These are phyloP conservation scores for Aegilops tauschii DNA, from an alignment of 176 grass and related monocot species.

Conservation along the genomic window DNA sequence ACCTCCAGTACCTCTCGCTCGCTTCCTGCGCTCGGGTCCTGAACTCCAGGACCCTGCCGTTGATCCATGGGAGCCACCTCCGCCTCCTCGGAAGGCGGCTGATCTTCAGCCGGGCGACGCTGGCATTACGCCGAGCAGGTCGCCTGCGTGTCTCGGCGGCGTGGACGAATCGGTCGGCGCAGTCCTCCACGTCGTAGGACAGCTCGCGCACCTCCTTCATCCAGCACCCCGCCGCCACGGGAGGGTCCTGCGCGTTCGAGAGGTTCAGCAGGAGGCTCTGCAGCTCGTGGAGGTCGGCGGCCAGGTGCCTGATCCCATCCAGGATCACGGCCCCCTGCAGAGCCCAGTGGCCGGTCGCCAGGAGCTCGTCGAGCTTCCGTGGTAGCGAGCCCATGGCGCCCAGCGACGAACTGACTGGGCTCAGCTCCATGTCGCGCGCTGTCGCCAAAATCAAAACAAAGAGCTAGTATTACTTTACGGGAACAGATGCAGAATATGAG, in stretches of 20 bases:
- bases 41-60: neutral
- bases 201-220: constrained; percentile 5
- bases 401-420: neutral
- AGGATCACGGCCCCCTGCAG: neutral
- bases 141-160: neutral
- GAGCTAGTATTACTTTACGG: too few relatives aligned
- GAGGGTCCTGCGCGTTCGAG: neutral
- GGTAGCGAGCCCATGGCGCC: neutral
- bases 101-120: neutral
- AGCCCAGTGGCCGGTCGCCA: constrained; percentile 4
- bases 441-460: neutral
- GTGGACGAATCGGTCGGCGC: neutral
- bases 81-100: neutral
- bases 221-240: neutral
- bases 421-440: neutral
- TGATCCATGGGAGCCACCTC: neutral
- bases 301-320: neutral
- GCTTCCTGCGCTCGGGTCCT: neutral
- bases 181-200: constrained; percentile 15
- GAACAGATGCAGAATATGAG: neutral
- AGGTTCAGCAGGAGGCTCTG: neutral
- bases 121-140: neutral
- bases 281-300: neutral
- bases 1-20: neutral
- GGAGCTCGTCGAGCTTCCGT: neutral